These are phyloP conservation scores for Fusarium miscanthi DNA, from an alignment of 2,329 filamentous ascomycete species.

Conservation along the genomic window DNA sequence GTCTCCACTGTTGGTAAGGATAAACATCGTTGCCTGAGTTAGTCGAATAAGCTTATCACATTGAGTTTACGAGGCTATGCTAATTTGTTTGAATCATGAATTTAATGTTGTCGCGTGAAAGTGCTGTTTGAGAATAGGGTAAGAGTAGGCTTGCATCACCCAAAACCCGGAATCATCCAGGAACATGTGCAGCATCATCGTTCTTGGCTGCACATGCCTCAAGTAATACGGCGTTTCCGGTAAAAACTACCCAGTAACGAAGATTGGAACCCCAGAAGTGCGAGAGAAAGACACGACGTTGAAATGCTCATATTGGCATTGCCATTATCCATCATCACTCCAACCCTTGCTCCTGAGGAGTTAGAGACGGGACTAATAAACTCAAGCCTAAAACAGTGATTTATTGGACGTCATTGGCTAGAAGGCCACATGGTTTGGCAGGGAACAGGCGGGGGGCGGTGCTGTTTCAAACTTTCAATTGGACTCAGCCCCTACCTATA, in stretches of 20 bases:
- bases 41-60: background rate
- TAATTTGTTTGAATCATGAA: background rate
- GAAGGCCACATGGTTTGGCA: background rate
- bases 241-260: background rate
- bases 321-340: background rate
- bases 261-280: background rate
- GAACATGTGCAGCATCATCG: background rate
- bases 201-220: background rate
- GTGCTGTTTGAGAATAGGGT: background rate
- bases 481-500: background rate
- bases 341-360: background rate
- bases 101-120: background rate
- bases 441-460: background rate
- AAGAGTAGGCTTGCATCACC: background rate
- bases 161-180: background rate
- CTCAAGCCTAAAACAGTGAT: background rate
- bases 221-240: background rate
- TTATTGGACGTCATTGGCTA: background rate
- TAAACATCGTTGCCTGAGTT: background rate
- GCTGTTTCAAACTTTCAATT: too few species aligned
- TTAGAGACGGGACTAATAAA: background rate
- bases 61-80: background rate
- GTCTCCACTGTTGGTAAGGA: background rate
- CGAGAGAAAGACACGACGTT: background rate
- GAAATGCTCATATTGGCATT: conserved; percentile 12